Base-by-base conservation (phyloP, 495 filamentous ascomycete genomes). In the Tuber umbilicatum region DNA sequence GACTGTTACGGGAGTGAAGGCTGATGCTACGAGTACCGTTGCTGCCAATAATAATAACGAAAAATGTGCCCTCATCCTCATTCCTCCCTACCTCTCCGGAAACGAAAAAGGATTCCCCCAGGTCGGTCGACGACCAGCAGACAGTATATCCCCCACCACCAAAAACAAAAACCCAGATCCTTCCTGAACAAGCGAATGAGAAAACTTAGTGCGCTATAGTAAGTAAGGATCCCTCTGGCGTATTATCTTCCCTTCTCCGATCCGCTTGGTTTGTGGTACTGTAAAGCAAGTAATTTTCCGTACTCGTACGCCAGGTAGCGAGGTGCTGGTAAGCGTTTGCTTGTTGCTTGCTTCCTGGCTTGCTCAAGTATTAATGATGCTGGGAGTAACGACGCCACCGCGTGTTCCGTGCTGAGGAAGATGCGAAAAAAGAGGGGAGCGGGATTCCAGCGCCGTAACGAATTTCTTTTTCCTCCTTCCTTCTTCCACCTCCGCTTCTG, bases 1-100 rank as follows among this genome's bases (percentile, higher is more conserved):
- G 47, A 67, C 45, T 27, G 69, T 68, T 40, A 73, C 16, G 45
- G 77, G 76, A 42, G 73, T 60, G 69, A 79, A 79, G 67, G 77
- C 75, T 68, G 69, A 78, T 43, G 74, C 75, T 67, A 69, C 35
- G 39, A 27, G 64, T 43, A 68, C 75, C 39, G 72, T 70, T 39
- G 75, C 27, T 5, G 55, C 55, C 14, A 64, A 64, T n/a, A 64
- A 64, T 64, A 64, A 64, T 31, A 64, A 31, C n/a, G 55, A 64
- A 64, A 64, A 64, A 64, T 64, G 55, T 64, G 31, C 55, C 55
- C 55, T 10, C 55, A 64, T 64, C 27, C 55, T 31, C 21, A 50
- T 50, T 27, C n/a, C 50, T 64, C 27, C 31, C 55, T 64, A 4
- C 31, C 55, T 31, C 27, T 31, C 7, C 4, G 14, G 12, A 64